A percentile compares a stretch with the other conserved stretches of the same genome.
These are phyloP conservation scores for Xylaria curta DNA, from an alignment of 495 filamentous ascomycete species.

Conservation along the genomic window DNA sequence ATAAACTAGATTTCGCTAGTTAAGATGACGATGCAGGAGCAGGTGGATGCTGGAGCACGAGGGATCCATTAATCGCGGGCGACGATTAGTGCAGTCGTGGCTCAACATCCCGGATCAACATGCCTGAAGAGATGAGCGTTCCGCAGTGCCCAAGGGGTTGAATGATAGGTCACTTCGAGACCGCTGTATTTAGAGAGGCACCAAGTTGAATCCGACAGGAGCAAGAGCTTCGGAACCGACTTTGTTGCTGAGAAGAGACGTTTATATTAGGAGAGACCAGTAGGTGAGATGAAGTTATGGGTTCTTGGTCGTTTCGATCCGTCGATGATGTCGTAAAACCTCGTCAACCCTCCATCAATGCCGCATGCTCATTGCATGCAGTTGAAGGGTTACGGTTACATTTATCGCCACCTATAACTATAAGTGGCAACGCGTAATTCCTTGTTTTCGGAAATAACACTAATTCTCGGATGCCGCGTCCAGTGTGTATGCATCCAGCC, in stretches of 20 bases:
- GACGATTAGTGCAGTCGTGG: not conserved
- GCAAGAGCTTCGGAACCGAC: conserved; percentile 1
- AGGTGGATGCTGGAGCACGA: not conserved
- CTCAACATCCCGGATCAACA: not conserved
- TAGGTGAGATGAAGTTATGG: conserved; percentile 13
- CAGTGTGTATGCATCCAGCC: not conserved
- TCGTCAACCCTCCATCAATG: conserved; percentile 16
- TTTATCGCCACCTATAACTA: conserved; percentile 2
- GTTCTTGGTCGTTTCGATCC: conserved; percentile 23
- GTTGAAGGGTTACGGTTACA: not conserved
- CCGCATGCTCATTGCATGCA: not conserved
- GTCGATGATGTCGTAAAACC: conserved; percentile 25
- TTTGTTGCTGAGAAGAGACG: not conserved
- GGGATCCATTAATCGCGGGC: not conserved
- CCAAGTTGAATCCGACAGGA: not conserved
- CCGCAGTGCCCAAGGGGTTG: not conserved
- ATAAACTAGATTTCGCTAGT: conserved; percentile 24
- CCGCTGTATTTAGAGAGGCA: not conserved
- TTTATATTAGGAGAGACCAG: conserved; percentile 1
- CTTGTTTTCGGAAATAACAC: conserved; percentile 4
- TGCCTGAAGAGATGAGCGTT: not conserved
- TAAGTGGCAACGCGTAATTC: conserved; percentile 9
- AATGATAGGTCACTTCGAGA: not conserved
- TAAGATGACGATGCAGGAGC: not conserved
- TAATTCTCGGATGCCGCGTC: not conserved